Percentiles rank a stretch among this genome's conserved stretches.
These are phyloP conservation scores for Floccularia luteovirens DNA, from an alignment of 768 basidiomycete genomes.

Conservation along the genomic window DNA sequence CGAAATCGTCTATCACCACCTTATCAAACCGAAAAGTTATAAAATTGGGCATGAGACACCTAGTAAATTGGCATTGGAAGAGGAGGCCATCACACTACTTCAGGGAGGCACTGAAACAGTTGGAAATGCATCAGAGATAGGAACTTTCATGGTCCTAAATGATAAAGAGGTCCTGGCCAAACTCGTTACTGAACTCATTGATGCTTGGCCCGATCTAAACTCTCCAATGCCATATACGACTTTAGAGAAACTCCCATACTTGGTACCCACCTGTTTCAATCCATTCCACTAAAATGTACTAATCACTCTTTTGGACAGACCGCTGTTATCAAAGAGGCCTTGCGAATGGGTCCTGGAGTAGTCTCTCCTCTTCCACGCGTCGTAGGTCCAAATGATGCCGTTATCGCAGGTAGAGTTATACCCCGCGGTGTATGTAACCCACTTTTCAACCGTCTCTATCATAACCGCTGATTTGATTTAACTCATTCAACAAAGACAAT, in stretches of 20 bases:
- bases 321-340: conserved; percentile 39
- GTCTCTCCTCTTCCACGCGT: conserved; percentile 34
- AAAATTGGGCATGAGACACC: neutral
- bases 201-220: conserved; percentile 26
- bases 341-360: conserved; percentile 34
- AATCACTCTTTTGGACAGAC: conserved; percentile 19
- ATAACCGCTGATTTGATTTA: too few relatives aligned
- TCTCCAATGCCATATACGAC: conserved; percentile 14
- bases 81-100: conserved; percentile 28
- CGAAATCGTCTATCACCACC: conserved; percentile 13
- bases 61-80: conserved; percentile 10
- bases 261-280: conserved; percentile 18
- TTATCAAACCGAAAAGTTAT: neutral
- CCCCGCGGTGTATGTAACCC: conserved; percentile 34
- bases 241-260: conserved; percentile 34
- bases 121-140: conserved; percentile 28
- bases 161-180: conserved; percentile 15
- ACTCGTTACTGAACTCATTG: conserved; percentile 23
- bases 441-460: too few relatives aligned
- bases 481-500: neutral
- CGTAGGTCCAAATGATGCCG: conserved; percentile 23
- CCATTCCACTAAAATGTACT: neutral
- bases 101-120: conserved; percentile 31
- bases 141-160: conserved; percentile 27
- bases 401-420: conserved; percentile 24